These are phyloP conservation scores for Phalaenopsis aphrodite DNA, from an alignment of 106 monocot species.

Conservation along the genomic window DNA sequence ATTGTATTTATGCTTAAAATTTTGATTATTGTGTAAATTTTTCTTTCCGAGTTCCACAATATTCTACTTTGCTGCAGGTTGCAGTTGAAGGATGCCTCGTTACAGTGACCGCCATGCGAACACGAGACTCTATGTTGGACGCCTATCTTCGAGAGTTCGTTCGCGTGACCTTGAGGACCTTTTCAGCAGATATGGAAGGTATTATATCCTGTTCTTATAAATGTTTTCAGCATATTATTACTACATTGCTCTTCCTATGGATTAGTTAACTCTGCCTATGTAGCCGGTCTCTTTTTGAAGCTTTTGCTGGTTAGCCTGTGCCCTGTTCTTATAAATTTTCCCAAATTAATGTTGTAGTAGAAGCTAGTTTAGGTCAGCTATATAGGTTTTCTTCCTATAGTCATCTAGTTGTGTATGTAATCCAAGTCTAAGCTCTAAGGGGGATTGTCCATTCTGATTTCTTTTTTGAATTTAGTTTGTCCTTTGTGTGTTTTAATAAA, in stretches of 20 bases:
- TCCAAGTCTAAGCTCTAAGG: background rate
- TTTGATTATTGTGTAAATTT: background rate
- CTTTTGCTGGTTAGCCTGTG: no score
- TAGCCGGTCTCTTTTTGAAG: background rate
- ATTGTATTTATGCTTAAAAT: background rate
- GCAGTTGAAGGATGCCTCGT: slow-evolving; percentile 61
- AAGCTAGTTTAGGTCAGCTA: background rate
- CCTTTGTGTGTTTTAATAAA: background rate
- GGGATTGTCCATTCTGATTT: background rate
- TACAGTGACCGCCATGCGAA: slow-evolving; percentile 71
- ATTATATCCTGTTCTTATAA: background rate
- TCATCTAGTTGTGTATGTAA: background rate
- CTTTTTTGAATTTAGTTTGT: background rate
- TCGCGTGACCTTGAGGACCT: slow-evolving; percentile 79
- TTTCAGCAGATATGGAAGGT: slow-evolving; percentile 97
- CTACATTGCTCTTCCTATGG: background rate
- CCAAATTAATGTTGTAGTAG: background rate
- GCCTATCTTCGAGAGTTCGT: slow-evolving; percentile 65
- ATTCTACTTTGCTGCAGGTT: slow-evolving; percentile 9
- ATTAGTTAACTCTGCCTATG: background rate
- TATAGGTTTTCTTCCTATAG: background rate
- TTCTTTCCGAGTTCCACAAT: background rate
- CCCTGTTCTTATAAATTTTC: background rate
- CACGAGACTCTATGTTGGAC: slow-evolving; percentile 87
- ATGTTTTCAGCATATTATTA: background rate